phyloP scores from a whole-genome alignment of 2,329 filamentous ascomycete species.

The Hymenoscyphus fructigenus region DNA sequence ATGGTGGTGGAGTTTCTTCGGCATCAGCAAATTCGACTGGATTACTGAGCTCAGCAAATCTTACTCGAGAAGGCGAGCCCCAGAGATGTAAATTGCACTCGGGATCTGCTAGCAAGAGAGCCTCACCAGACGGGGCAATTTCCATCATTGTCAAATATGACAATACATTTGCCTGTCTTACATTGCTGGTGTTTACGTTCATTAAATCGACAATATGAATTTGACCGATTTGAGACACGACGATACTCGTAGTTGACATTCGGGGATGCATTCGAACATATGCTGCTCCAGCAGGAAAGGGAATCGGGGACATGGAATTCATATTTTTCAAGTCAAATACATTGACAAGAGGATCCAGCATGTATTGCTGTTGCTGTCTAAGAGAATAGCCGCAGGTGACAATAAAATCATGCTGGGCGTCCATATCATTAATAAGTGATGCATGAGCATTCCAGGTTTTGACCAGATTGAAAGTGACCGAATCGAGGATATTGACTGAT shows the following conservation, averaged over 20 bases:
- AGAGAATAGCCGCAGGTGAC: slow-evolving; percentile 93
- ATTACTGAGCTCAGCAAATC: slow-evolving; percentile 68
- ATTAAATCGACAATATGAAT: slow-evolving; percentile 93
- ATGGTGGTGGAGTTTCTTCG: slow-evolving; percentile 45
- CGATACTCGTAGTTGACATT: slow-evolving; percentile 91
- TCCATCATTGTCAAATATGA: slow-evolving; percentile 65
- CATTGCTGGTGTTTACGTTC: slow-evolving; percentile 68
- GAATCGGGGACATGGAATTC: slow-evolving; percentile 82
- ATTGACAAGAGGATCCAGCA: slow-evolving; percentile 90
- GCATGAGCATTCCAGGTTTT: slow-evolving; percentile 91
- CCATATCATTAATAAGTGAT: slow-evolving; percentile 91
- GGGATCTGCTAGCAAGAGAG: slow-evolving; percentile 64
- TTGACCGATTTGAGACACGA: slow-evolving; percentile 87
- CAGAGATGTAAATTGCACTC: slow-evolving; percentile 67
- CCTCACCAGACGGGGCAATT: slow-evolving; percentile 69
- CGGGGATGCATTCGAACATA: slow-evolving; percentile 96
- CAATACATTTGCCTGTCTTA: slow-evolving; percentile 60
- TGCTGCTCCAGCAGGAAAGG: slow-evolving; percentile 87
- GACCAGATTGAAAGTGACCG: slow-evolving; percentile 71
- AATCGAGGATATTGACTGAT: slow-evolving; percentile 81
- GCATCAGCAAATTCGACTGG: slow-evolving; percentile 66
- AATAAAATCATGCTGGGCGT: slow-evolving; percentile 90
- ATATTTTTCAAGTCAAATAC: slow-evolving; percentile 95
- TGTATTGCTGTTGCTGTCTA: slow-evolving; percentile 74
- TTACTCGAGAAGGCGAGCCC: slow-evolving; percentile 67